phyloP scores from a whole-genome alignment of 306 rosid genomes.

The Arachis stenosperma region DNA sequence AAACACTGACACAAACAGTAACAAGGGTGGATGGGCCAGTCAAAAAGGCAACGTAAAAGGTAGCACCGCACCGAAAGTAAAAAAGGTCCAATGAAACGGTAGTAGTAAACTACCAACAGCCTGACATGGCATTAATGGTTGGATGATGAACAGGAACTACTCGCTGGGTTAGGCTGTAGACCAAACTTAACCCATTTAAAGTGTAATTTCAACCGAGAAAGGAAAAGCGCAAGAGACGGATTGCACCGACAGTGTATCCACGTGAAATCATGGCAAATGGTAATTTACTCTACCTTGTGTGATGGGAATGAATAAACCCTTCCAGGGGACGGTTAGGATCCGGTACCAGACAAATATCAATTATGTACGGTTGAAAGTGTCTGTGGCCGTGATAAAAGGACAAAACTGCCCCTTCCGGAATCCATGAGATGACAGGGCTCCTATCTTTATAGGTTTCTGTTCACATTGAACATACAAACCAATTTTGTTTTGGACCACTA shows the following conservation, averaged over 20 bases:
- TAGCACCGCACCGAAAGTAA: background rate
- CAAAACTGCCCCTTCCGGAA: constrained; percentile 22
- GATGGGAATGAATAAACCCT: constrained; percentile 27
- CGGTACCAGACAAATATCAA: background rate
- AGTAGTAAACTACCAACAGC: background rate
- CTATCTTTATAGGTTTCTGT: background rate
- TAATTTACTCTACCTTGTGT: background rate
- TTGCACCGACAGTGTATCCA: constrained; percentile 63
- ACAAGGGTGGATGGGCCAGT: background rate
- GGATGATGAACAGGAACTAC: constrained; percentile 9
- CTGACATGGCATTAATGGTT: constrained; percentile 17
- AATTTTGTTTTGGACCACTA: background rate
- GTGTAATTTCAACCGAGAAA: constrained; percentile 4
- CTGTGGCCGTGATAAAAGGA: constrained; percentile 27
- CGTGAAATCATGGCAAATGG: constrained; percentile 46
- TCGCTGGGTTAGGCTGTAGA: background rate
- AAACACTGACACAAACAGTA: constrained; percentile 22
- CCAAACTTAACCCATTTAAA: constrained; percentile 4
- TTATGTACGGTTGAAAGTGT: constrained; percentile 37
- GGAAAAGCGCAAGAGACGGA: background rate
- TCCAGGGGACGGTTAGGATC: constrained; percentile 48
- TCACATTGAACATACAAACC: background rate
- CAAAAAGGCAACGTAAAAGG: constrained; percentile 20
- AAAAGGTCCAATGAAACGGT: background rate
- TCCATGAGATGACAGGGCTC: constrained; percentile 38